Conservation (phyloP, 2,329 filamentous ascomycete species). For the Ophiostoma himal-ulmi region DNA sequence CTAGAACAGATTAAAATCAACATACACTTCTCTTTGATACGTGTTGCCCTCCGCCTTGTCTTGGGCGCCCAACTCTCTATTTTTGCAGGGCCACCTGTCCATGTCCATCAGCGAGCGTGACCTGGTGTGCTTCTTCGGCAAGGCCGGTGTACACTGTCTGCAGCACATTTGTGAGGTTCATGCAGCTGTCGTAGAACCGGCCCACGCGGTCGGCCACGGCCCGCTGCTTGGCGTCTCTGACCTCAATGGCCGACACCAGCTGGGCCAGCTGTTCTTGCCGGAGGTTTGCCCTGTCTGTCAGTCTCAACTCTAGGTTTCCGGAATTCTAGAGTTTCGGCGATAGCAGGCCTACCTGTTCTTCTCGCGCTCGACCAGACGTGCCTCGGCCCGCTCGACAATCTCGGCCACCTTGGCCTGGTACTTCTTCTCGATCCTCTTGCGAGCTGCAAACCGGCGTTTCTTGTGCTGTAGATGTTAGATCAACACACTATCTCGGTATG, state of each 20-base stretch:
- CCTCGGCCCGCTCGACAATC: slow-evolving; percentile 26
- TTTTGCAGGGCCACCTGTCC: not conserved
- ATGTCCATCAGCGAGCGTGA: not conserved
- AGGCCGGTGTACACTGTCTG: slow-evolving; percentile 26
- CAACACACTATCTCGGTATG: too few species aligned
- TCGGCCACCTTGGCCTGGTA: slow-evolving; percentile 26
- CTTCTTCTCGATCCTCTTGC: slow-evolving; percentile 27
- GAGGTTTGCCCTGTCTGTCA: slow-evolving; percentile 11
- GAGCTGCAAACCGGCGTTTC: slow-evolving; percentile 23
- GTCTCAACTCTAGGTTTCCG: not conserved
- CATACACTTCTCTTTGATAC: not conserved
- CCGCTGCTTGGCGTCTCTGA: slow-evolving; percentile 27
- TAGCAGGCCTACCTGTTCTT: slow-evolving; percentile 13
- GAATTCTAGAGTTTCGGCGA: not conserved
- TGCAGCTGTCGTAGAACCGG: slow-evolving; percentile 26
- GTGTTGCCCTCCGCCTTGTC: not conserved
- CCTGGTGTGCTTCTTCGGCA: slow-evolving; percentile 25
- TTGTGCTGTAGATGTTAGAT: slow-evolving; percentile 24
- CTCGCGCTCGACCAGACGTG: slow-evolving; percentile 22
- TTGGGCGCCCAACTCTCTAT: not conserved
- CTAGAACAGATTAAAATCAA: not conserved
- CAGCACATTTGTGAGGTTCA: slow-evolving; percentile 25
- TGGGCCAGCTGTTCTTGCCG: slow-evolving; percentile 24
- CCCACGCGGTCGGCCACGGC: slow-evolving; percentile 25
- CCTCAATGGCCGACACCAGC: slow-evolving; percentile 26